phyloP scores from a whole-genome alignment of 2,329 filamentous ascomycete genomes.

The Calcarisporium arbuscula region DNA sequence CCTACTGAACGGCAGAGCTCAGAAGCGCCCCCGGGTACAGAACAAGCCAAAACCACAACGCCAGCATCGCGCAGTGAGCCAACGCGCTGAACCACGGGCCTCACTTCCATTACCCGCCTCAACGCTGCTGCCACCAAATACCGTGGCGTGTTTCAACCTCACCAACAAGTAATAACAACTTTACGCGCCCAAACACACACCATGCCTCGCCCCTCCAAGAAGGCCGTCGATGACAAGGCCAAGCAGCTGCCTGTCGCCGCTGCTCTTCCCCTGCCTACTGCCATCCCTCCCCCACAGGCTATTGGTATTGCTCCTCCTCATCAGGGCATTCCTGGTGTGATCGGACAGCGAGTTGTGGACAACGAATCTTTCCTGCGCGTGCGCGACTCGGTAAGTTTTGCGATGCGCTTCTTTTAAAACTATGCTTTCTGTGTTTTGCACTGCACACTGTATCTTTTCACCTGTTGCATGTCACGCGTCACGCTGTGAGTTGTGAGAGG shows the following conservation, averaged over 20 bases:
- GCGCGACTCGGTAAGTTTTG: constrained; percentile 67
- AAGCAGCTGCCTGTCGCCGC: constrained; percentile 27
- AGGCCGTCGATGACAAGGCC: constrained; percentile 31
- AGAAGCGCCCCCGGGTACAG: neutral
- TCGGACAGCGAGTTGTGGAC: constrained; percentile 44
- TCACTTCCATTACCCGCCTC: too few relatives aligned
- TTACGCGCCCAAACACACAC: too few relatives aligned
- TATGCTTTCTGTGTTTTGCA: constrained; percentile 9
- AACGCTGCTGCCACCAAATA: constrained; percentile 5
- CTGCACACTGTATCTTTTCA: constrained; percentile 8
- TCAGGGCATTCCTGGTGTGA: constrained; percentile 10
- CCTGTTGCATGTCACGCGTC: neutral
- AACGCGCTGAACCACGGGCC: too few relatives aligned
- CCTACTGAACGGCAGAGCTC: neutral
- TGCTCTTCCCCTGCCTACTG: constrained; percentile 29
- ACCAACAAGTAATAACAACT: too few relatives aligned
- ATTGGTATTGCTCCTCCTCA: constrained; percentile 11
- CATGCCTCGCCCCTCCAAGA: constrained; percentile 43
- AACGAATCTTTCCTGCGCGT: constrained; percentile 74
- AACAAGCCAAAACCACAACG: neutral
- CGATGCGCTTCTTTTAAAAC: neutral
- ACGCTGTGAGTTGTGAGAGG: neutral
- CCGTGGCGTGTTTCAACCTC: too few relatives aligned
- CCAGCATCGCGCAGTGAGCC: neutral
- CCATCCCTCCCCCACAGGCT: constrained; percentile 28